Evolutionary conservation across 2,329 filamentous ascomycete genomes (phyloP), one percentile per base, ranked within the genome.

Genomic region (Tolypocladium tropicale): DNA sequence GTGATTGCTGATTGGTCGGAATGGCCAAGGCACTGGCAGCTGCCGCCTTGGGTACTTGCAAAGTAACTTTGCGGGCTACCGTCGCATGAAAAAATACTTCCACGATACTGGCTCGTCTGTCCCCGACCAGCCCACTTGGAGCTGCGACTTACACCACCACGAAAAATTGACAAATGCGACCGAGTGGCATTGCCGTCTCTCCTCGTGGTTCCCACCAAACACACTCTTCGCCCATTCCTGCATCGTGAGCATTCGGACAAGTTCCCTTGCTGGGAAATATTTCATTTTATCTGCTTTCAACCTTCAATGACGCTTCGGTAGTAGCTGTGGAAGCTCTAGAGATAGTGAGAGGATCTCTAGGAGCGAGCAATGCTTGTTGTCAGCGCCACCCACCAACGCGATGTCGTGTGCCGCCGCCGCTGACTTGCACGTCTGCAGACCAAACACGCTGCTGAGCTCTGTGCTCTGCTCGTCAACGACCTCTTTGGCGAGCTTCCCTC

Each of bases 401-500:
- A 52, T 56, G 57, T 49, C 59, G 59, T 53, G 36, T 59, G 55
- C 55, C 56, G 61, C 58, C 57, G 55, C 56, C 34, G 55, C 64
- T 68, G 56, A 69, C 62, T 56, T 48, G 52, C 54, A 25, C 52
- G 46, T 53, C 58, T n/a, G 23, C 60, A 86, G 83, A 84, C 83
- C 59, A 84, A 90, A 76, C 82, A 88, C 70, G 80, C 88, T 63
- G 84, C 88, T 67, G 90, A 96, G 82, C 89, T 97, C 68, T 96
- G 90, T 78, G 83, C 86, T 76, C 84, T 95, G 69, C 81, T 96
- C 60, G 86, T 97, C 61, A 85, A 91, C 68, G 91, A 96, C 70
- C 80, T 89, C 58, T 93, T 94, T 72, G 94, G 94, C 68, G 89
- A 95, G 75, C 84, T 97, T 57, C 90, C 91, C 60, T 90, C 90